Base-by-base conservation (phyloP, 2,329 filamentous ascomycete species). In the Allantophomopsis cytisporea region DNA sequence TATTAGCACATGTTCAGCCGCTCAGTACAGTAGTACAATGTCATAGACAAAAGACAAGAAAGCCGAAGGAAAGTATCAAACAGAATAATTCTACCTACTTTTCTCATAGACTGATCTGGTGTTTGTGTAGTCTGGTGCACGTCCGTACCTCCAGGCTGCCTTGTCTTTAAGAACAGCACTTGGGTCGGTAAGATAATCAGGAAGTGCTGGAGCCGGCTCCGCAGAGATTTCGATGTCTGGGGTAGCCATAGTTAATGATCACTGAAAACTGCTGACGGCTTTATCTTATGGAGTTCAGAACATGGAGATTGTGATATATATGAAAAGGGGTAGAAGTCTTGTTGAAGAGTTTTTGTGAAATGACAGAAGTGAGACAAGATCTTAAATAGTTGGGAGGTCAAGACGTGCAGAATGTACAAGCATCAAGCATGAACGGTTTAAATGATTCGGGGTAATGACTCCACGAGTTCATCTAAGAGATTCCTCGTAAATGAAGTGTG, bases 121-220 rank as follows among this genome's bases (percentile, higher is more conserved):
- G 51, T 76, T 77, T 31, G 64, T 65, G 54, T 82, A 82, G 51
- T 81, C 75, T 1, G 77, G 77, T 32, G 71, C 64, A 39, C 58
- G 57, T 8, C 72, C 72, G 55, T 78, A 71, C 35, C 76, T 62
- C 76, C 76, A 81, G 40, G 64, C 61, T 10, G 68, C 70, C 10
- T 65, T 55, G 36, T 76, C 71, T 38, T 65, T 63, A 38, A 76
- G 60, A 35, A 76, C 70, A 17, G 73, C 73, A 52, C 78, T 67
- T 0, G 71, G 66, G 45, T 73, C 66, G 14, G 68, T 62, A 39
- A 77, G 61, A 47, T 76, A 78, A 54, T 79, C 74, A 16, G 75
- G 73, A 51, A 45, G 39, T n/a, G 37, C 41, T 18, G 51, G 43
- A 13, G 44, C 34, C 13, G 46, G 34, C 3, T 35, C 40, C 8